Percentiles rank a stretch among this genome's conserved stretches.
These are phyloP conservation scores for Xylaria cubensis DNA, from an alignment of 495 filamentous ascomycete species.

Conservation along the genomic window DNA sequence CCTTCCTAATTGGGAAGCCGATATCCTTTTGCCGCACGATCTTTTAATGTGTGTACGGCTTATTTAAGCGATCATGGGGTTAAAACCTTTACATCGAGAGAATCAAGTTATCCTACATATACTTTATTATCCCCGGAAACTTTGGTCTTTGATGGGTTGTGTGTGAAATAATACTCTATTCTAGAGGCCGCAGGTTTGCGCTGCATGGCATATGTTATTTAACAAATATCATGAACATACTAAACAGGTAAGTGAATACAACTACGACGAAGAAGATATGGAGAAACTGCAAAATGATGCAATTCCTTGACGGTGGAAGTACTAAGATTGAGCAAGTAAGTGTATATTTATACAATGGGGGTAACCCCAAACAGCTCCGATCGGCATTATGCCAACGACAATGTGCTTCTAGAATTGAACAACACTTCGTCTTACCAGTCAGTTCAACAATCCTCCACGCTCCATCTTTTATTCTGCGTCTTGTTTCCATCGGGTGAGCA, in stretches of 20 bases:
- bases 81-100: neutral
- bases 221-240: neutral
- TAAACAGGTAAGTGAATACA: neutral
- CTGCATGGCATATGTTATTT: neutral
- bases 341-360: slow-evolving; percentile 8
- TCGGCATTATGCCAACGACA: neutral
- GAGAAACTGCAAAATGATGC: slow-evolving; percentile 10
- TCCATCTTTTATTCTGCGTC: neutral
- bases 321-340: neutral
- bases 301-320: neutral
- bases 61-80: neutral
- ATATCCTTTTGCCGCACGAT: neutral
- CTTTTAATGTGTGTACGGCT: neutral
- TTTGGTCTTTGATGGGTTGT: neutral
- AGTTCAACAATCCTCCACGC: neutral
- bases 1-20: slow-evolving; percentile 16
- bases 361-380: slow-evolving; percentile 2
- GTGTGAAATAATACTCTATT: neutral
- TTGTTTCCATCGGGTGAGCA: neutral
- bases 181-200: neutral
- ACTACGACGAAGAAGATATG: neutral
- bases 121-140: neutral
- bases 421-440: neutral
- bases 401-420: neutral
- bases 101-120: neutral